Percentiles rank a stretch among this genome's conserved stretches.
Evolutionary conservation across 495 filamentous ascomycete genomes (phyloP).

Genomic region (Stereocaulon alpinum): DNA sequence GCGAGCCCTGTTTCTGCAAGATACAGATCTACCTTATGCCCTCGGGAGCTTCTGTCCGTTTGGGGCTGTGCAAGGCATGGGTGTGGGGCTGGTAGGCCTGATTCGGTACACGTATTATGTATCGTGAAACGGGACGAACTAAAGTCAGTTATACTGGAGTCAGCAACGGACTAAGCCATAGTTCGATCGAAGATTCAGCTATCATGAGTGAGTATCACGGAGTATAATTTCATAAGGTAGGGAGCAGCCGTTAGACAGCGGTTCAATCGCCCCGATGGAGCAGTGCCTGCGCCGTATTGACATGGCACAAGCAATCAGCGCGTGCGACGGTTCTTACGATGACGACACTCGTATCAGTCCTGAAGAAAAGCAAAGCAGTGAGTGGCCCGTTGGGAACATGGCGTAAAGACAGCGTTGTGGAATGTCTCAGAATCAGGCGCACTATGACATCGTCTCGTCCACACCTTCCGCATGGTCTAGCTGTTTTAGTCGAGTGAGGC

Average conservation of each 20-base stretch:
- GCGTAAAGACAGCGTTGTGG: constrained; percentile 6
- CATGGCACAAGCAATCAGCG: background rate
- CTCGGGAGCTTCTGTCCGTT: background rate
- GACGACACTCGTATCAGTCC: background rate
- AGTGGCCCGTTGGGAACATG: background rate
- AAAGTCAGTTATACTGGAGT: background rate
- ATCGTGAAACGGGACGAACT: background rate
- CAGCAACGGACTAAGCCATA: background rate
- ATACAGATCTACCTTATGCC: background rate
- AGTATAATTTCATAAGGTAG: background rate
- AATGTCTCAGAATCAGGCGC: constrained; percentile 6
- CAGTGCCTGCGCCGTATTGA: background rate
- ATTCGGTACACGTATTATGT: constrained; percentile 7
- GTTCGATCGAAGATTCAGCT: background rate
- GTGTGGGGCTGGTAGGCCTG: background rate
- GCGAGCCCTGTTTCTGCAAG: background rate
- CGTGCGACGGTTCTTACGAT: background rate
- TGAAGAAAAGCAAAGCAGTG: background rate
- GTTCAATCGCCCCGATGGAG: background rate
- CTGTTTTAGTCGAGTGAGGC: background rate
- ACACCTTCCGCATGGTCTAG: background rate
- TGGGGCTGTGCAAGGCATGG: constrained; percentile 5
- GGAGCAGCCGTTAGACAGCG: background rate
- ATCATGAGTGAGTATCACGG: background rate
- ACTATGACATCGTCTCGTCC: constrained; percentile 9